These are phyloP conservation scores for Colletotrichum abscissum DNA, from an alignment of 2,329 filamentous ascomycete genomes.

Conservation along the genomic window DNA sequence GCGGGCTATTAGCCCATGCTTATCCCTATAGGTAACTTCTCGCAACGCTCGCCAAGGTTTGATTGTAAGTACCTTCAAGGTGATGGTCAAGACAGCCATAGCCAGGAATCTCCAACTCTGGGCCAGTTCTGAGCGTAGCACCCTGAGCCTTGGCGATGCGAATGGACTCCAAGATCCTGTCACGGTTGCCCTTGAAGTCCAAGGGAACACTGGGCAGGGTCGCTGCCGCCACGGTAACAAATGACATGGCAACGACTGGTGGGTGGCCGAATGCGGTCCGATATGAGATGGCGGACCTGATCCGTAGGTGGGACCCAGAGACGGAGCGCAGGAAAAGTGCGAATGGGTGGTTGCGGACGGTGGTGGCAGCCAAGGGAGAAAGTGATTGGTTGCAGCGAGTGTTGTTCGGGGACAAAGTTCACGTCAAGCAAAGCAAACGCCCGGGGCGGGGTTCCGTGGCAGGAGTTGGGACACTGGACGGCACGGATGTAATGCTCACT, in stretches of 20 bases:
- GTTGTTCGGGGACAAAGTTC: neutral
- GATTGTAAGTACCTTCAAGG: neutral
- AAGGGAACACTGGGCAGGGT: constrained; percentile 55
- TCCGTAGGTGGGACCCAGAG: neutral
- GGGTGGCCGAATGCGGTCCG: neutral
- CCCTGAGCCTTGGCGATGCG: constrained; percentile 45
- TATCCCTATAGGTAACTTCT: too few species aligned
- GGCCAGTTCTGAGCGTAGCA: constrained; percentile 68
- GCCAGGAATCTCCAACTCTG: constrained; percentile 62
- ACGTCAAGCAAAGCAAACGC: neutral
- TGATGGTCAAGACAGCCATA: constrained; percentile 56
- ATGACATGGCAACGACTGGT: constrained; percentile 38
- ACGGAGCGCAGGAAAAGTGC: neutral
- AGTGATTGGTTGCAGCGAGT: neutral
- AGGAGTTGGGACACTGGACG: neutral
- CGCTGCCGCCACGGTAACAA: constrained; percentile 49
- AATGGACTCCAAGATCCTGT: constrained; percentile 70
- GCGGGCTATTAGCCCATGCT: constrained; percentile 73
- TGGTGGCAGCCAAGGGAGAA: neutral
- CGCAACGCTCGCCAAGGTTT: neutral
- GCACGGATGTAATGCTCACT: too few species aligned
- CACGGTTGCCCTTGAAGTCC: constrained; percentile 70
- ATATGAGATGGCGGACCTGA: neutral
- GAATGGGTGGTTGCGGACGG: neutral
- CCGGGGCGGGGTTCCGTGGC: neutral